Evolutionary conservation across 192 early-diverging fungal genomes (phyloP).

Genomic region (Entrophospora sp.): DNA sequence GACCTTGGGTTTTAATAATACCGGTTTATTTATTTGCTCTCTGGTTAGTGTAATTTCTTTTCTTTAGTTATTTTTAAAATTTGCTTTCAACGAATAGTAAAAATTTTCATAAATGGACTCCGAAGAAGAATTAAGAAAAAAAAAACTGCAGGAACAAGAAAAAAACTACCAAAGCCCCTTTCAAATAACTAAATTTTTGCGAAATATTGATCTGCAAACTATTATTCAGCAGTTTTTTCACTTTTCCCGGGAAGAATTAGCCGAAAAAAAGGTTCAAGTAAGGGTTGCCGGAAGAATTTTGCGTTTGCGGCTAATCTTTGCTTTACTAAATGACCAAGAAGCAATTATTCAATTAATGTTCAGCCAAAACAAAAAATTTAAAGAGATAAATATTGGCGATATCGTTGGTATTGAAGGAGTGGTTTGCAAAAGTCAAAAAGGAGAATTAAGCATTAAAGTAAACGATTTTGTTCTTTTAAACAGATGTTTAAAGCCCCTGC

Average conservation of each 20-base stretch:
- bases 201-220: not conserved
- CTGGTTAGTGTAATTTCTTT: too few relatives aligned
- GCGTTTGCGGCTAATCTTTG: not conserved
- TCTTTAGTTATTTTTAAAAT: too few relatives aligned
- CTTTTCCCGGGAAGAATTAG: not conserved
- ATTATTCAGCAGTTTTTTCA: not conserved
- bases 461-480: slow-evolving; percentile 60
- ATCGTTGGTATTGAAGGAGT: not conserved
- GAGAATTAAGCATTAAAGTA: not conserved
- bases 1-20: too few relatives aligned
- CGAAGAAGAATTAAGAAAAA: not conserved
- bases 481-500: slow-evolving; percentile 91
- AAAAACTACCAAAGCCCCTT: not conserved
- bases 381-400: not conserved
- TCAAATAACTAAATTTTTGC: not conserved
- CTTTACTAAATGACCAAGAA: not conserved
- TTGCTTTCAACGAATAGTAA: too few relatives aligned
- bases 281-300: not conserved
- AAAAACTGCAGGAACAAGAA: too few relatives aligned
- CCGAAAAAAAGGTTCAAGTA: not conserved
- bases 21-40: too few relatives aligned
- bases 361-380: not conserved
- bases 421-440: not conserved
- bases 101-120: too few relatives aligned
- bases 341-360: not conserved